Percentiles rank a stretch among this genome's conserved stretches.
Conservation (phyloP, 495 filamentous ascomycete genomes). For the Penicillium pulvis region DNA sequence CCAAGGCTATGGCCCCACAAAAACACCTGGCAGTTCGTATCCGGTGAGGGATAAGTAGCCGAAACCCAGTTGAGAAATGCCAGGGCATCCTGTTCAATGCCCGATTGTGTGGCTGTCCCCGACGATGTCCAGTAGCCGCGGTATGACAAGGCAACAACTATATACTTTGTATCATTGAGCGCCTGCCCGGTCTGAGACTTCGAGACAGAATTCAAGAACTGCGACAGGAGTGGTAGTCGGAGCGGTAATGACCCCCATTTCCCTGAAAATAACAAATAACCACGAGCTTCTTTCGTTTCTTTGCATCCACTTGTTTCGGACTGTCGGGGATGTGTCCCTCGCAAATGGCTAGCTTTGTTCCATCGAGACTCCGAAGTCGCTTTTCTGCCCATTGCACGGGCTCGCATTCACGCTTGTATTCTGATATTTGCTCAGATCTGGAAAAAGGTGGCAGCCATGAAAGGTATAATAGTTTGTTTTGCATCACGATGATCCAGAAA, state of each 20-base stretch:
- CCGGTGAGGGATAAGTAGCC: constrained; percentile 30
- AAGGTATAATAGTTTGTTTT: constrained; percentile 86
- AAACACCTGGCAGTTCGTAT: constrained; percentile 50
- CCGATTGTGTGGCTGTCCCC: constrained; percentile 65
- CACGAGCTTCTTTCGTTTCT: constrained; percentile 22
- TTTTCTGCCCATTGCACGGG: constrained; percentile 67
- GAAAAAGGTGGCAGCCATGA: constrained; percentile 66
- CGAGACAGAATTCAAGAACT: constrained; percentile 32
- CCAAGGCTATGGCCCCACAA: constrained; percentile 87
- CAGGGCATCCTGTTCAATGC: constrained; percentile 64
- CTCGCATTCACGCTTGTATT: constrained; percentile 58
- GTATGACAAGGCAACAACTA: constrained; percentile 68
- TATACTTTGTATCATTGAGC: constrained; percentile 39
- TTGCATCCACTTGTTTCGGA: background rate
- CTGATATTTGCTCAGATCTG: constrained; percentile 53
- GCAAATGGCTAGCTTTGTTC: constrained; percentile 60
- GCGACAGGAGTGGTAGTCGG: constrained; percentile 67
- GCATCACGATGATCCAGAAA: constrained; percentile 75
- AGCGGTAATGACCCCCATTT: constrained; percentile 58
- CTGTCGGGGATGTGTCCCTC: constrained; percentile 39
- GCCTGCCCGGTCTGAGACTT: constrained; percentile 1
- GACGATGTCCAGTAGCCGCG: constrained; percentile 79
- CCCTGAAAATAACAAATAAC: constrained; percentile 45
- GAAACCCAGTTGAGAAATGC: constrained; percentile 61
- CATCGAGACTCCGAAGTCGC: constrained; percentile 56